Evolutionary conservation across 2,329 filamentous ascomycete species (phyloP).

Genomic region (Akanthomyces uredinophilus): DNA sequence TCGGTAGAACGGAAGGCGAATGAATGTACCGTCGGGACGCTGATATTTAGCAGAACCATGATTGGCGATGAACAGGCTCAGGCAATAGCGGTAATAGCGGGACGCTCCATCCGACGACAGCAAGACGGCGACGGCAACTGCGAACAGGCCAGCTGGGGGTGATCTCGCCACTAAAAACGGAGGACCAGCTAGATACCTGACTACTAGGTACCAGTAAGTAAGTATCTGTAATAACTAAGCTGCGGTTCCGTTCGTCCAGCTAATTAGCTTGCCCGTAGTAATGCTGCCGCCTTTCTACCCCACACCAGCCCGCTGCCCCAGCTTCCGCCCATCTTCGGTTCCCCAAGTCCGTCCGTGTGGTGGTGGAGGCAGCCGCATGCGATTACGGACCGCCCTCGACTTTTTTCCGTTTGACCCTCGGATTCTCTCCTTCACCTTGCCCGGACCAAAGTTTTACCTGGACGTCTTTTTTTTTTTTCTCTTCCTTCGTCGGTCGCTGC

Average conservation of each 20-base stretch:
- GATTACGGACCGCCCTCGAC: not conserved
- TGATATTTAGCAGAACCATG: slow-evolving; percentile 2
- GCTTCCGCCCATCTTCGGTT: not conserved
- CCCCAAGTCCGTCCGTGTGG: not conserved
- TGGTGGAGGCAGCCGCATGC: not conserved
- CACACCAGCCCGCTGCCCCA: slow-evolving; percentile 7
- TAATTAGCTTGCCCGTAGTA: slow-evolving; percentile 8
- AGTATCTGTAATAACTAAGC: no score
- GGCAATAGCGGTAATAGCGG: slow-evolving; percentile 11
- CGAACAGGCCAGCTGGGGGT: not conserved
- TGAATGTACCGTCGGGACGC: not conserved
- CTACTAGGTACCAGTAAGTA: no score
- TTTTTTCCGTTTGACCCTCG: not conserved
- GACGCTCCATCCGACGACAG: slow-evolving; percentile 7
- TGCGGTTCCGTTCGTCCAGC: not conserved
- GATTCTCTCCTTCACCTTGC: not conserved
- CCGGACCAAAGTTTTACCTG: not conserved
- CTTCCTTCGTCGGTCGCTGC: no score
- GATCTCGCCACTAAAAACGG: not conserved
- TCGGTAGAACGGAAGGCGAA: not conserved
- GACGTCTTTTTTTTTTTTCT: not conserved
- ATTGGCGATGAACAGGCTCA: not conserved
- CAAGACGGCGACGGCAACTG: not conserved
- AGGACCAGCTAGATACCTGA: not conserved
- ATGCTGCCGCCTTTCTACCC: slow-evolving; percentile 1